Evolutionary conservation across 495 filamentous ascomycete genomes (phyloP), one percentile per base, ranked within the genome.

Genomic region (Xylaria acuta): DNA sequence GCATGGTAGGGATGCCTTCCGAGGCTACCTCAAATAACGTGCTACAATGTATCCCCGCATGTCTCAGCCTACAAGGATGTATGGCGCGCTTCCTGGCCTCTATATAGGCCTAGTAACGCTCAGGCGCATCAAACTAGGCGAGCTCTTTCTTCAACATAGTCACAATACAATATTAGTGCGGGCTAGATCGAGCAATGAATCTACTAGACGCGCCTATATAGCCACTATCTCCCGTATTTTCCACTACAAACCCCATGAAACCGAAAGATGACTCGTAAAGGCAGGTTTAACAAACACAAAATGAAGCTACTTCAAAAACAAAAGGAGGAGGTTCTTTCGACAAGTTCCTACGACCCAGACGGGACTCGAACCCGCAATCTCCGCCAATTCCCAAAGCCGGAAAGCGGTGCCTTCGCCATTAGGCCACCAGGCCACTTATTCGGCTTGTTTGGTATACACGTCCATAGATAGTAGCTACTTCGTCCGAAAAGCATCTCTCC

Each of bases 301-400:
- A 11, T 11, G n/a, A 27, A 54, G 12, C 12, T 16, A 51, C 27
- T 38, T 38, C 36, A 38, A 38, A 7, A 38, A 38, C 3, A 38
- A 38, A 7, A 51, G 45, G 51, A 51, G 36, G 4, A 59, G 5
- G 2, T 12, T 27, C 22, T 5, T 16, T 3, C 51, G 5, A 16
- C 12, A 22, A 7, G n/a, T 18, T 9, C 1, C 14, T 30, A 64
- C 65, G 45, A 67, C 65, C 65, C 36, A 53, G 47, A 67, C 65
- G 34, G 65, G 65, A 67, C 65, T 56, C 49, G 49, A 67, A 67
- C 36, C 49, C 65, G 36, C 65, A 56, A 67, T 56, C 65, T 67
- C 36, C 34, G 49, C 49, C 49, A 67, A 40, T 22, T 67, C 65
- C 45, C 18, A n/a, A 16, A 0, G 36, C 49, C 49, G 65, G 49